Percentiles rank a stretch among this genome's conserved stretches.
phyloP scores from a whole-genome alignment of 2,329 filamentous ascomycete species.

The Didymella exigua region DNA sequence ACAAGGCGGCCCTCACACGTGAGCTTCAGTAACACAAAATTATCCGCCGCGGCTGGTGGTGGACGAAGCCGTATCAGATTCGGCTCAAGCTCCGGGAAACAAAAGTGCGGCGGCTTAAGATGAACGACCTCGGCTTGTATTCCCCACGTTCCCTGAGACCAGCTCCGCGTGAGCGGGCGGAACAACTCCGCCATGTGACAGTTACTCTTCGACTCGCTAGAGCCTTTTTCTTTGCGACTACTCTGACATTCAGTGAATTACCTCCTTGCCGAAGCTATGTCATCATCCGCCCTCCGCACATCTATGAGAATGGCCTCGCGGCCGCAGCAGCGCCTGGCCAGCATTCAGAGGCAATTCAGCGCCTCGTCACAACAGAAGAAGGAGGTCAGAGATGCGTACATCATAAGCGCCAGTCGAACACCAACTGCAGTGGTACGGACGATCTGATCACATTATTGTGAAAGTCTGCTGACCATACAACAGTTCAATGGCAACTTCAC shows the following conservation, averaged over 20 bases:
- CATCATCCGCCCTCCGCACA: constrained; percentile 39
- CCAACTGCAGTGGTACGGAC: constrained; percentile 79
- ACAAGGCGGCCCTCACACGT: not conserved
- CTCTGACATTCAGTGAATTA: not conserved
- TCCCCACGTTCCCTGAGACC: constrained; percentile 36
- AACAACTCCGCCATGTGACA: constrained; percentile 42
- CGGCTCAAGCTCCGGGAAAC: constrained; percentile 9
- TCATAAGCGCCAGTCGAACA: constrained; percentile 86
- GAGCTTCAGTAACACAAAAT: not conserved
- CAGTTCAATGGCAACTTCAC: constrained; percentile 95
- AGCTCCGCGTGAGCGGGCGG: constrained; percentile 25
- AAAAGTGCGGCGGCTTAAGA: not conserved
- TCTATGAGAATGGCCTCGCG: constrained; percentile 45
- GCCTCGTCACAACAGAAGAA: constrained; percentile 48
- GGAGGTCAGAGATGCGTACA: constrained; percentile 90
- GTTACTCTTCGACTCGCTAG: constrained; percentile 28
- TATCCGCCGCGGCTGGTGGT: not conserved
- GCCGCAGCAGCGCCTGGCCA: constrained; percentile 45
- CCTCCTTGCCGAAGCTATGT: constrained; percentile 31
- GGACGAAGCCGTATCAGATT: not conserved
- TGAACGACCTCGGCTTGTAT: constrained; percentile 32
- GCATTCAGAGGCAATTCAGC: constrained; percentile 47
- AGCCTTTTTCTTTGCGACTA: constrained; percentile 22
- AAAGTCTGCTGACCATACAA: constrained; percentile 9
- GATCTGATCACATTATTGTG: not conserved